Base-by-base conservation (phyloP, 345 rosid genomes). In the Hibiscus mutabilis region DNA sequence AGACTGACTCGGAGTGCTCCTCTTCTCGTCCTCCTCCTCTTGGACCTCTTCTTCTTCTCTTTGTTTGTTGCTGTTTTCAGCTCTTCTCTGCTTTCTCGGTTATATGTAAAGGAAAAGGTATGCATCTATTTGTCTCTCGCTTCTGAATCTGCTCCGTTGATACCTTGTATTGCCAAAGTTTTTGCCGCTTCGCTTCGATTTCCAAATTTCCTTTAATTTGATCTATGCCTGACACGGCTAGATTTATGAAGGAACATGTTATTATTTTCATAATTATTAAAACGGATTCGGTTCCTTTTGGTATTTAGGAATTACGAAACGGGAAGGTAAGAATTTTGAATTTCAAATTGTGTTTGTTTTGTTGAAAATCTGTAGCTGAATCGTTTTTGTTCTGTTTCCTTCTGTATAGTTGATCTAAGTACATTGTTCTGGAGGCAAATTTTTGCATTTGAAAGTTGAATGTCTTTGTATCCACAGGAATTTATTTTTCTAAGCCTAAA, bases 1-100 rank as follows among this genome's bases (percentile, higher is more conserved):
- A 51, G 81, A 80, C 80, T 74, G 80, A 49, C 55, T 49, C 55
- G 10, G 57, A 18, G 22, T 18, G 57, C 22, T 53, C 57, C 72
- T 68, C 69, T n/a, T 37, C 4, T 18, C 15, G n/a, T 57, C 25
- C 51, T 67, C 75, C 63, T 21, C 63, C 57, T 51, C 66, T 71
- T 27, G 3, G n/a, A n/a, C n/a, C 33, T 19, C 1, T 6, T 51
- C 29, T 25, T 9, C 25, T n/a, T 5, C 8, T 29, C 35, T 0
- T 8, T 6, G 56, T n/a, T 52, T 18, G 57, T 53, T 53, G 58
- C 24, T 53, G 57, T 53, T 19, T 53, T 18, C 24, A n/a, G 22
- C 10, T n/a, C 24, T n/a, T n/a, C 22, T 53, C 69, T 44, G 2
- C 4, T 18, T 3, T 59, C 12, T 76, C 2, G 0, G 11, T 58